phyloP scores from a whole-genome alignment of 495 filamentous ascomycete species.

The Penicillium maclennaniae region DNA sequence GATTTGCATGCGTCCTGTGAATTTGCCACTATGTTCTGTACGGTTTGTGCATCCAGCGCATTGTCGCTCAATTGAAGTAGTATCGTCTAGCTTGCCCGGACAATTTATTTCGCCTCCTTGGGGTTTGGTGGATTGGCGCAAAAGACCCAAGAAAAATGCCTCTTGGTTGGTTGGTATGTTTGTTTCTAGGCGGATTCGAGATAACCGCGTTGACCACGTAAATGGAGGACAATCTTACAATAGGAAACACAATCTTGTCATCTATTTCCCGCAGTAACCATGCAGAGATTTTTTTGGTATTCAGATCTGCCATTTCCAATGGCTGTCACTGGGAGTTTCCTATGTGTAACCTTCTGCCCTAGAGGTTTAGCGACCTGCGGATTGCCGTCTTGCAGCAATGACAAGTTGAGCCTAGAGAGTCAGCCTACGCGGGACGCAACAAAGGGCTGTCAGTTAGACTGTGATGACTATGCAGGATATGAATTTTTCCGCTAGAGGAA shows the following conservation, averaged over 20 bases:
- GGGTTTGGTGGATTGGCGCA: neutral
- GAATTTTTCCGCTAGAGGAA: constrained; percentile 8
- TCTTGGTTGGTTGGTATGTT: too few species aligned
- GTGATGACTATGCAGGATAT: constrained; percentile 1
- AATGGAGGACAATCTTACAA: neutral
- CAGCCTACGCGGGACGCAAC: neutral
- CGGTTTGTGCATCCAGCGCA: neutral
- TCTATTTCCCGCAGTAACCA: neutral
- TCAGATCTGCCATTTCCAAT: neutral
- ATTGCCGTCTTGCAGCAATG: neutral
- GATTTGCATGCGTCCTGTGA: neutral
- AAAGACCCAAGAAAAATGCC: neutral
- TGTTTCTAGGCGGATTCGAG: too few species aligned
- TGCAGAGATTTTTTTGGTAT: neutral
- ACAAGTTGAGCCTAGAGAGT: neutral
- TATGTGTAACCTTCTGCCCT: constrained; percentile 2
- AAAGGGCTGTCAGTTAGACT: neutral
- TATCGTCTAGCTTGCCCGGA: neutral
- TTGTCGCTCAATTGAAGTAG: neutral
- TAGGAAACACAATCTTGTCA: neutral
- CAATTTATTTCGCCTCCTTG: neutral
- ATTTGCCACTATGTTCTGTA: neutral
- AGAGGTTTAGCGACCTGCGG: constrained; percentile 3
- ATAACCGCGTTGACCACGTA: neutral
- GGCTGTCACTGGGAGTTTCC: neutral